Evolutionary conservation across 805 yeast species (phyloP), one percentile per base, ranked within the genome.

Genomic region (Candida vaughaniae): DNA sequence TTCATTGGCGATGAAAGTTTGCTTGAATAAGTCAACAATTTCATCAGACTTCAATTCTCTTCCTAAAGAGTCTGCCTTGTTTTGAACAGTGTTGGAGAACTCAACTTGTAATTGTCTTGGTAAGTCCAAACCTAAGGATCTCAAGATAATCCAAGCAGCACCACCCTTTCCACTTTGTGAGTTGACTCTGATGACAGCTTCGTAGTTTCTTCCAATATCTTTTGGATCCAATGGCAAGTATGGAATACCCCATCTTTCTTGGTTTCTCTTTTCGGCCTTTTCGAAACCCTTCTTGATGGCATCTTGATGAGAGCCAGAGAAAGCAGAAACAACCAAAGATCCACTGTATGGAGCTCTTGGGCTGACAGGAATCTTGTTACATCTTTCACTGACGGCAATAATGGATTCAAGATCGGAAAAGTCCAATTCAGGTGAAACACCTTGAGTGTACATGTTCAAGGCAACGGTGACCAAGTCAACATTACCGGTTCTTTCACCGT

Each of bases 81-180:
- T 49, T 64, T 83, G 91, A 29, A 83, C 88, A 42, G 75, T 62
- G 19, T 69, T 66, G 10, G 88, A 80, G 62, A 83, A 83, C 41
- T 72, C 72, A 38, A 83, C 77, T 66, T 83, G 91, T 62, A 83
- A 64, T 38, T 66, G 67, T 66, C 88, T 75, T 57, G 91, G 91
- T 45, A 83, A 65, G 54, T 83, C 91, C 48, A 83, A 66, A 44
- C 86, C 89, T 49, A 82, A 64, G 22, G 84, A 68, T 63, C 85
- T 73, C 53, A 81, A 73, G 45, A 83, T 72, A 39, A 83, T 78
- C 91, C 91, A 83, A 16, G 90, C 87, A 31, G 90, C 87, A 61
- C 91, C 91, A 56, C 91, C 91, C 61, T 83, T 83, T 60, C 91
- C 91, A n/a, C 87, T 80, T 65, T 83, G 91, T 16, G 91, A 83